Conservation (phyloP, 768 basidiomycete genomes). For the Pisolithus sp. region DNA sequence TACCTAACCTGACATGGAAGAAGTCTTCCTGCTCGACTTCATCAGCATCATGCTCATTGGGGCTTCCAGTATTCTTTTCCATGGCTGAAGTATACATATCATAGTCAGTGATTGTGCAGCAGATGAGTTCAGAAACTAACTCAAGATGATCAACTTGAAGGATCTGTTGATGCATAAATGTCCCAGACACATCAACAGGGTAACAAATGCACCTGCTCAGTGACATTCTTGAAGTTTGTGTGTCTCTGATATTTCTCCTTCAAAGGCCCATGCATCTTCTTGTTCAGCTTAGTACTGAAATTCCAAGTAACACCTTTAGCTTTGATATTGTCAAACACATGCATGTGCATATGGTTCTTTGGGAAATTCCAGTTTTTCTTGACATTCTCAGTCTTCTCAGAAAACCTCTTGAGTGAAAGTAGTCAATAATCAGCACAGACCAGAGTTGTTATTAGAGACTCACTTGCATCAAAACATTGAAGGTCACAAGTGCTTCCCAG, state of each 20-base stretch:
- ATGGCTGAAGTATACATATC: not conserved
- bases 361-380: not conserved
- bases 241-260: slow-evolving; percentile 14
- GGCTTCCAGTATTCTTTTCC: not conserved
- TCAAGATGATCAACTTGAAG: not conserved
- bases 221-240: slow-evolving; percentile 32
- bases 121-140: not conserved
- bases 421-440: too few species aligned
- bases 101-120: not conserved
- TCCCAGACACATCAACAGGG: not conserved
- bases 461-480: slow-evolving; percentile 21
- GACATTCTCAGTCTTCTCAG: too few species aligned
- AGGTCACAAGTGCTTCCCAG: not conserved
- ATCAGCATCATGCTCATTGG: not conserved
- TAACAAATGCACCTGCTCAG: slow-evolving; percentile 22
- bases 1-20: slow-evolving; percentile 4
- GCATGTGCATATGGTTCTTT: not conserved
- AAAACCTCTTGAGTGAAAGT: too few species aligned
- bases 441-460: not conserved
- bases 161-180: not conserved
- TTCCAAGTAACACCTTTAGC: slow-evolving; percentile 5
- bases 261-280: not conserved
- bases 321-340: too few species aligned
- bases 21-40: not conserved
- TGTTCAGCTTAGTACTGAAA: not conserved